These are phyloP conservation scores for Wickerhamiella nectarea DNA, from an alignment of 805 yeast genomes.

Conservation along the genomic window DNA sequence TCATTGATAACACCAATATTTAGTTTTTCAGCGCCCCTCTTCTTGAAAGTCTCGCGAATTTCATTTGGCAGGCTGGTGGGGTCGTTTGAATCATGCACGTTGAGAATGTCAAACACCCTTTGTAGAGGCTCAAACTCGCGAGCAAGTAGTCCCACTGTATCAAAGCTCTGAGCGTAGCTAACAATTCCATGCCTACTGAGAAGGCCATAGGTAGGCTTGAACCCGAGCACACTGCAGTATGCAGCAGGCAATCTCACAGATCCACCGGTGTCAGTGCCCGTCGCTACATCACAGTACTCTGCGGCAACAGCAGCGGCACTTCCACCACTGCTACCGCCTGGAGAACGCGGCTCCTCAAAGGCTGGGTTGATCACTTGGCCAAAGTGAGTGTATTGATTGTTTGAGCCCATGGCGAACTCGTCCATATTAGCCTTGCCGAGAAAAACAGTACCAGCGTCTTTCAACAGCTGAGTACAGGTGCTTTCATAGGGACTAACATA, in stretches of 20 bases:
- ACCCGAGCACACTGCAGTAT: constrained; percentile 70
- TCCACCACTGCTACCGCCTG: constrained; percentile 96
- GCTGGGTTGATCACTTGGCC: constrained; percentile 31
- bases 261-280: constrained; percentile 98
- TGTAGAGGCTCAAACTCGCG: constrained; percentile 33
- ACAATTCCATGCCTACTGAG: constrained; percentile 85
- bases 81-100: constrained; percentile 56
- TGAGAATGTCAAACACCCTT: constrained; percentile 41
- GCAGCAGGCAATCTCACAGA: constrained; percentile 88
- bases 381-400: constrained; percentile 25
- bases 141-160: constrained; percentile 79
- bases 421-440: constrained; percentile 86
- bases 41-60: constrained; percentile 8
- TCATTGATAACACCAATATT: constrained; percentile 67
- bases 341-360: constrained; percentile 31
- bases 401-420: constrained; percentile 91
- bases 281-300: constrained; percentile 51
- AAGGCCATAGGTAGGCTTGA: constrained; percentile 89
- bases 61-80: constrained; percentile 41
- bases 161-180: constrained; percentile 86
- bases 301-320: constrained; percentile 85
- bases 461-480: constrained; percentile 48
- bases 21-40: constrained; percentile 19
- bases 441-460: constrained; percentile 34
- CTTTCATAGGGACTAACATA: constrained; percentile 73